A percentile compares a stretch with the other conserved stretches of the same genome.
Conservation (phyloP, 2,329 filamentous ascomycete genomes). For the Pseudogymnoascus sp. region DNA sequence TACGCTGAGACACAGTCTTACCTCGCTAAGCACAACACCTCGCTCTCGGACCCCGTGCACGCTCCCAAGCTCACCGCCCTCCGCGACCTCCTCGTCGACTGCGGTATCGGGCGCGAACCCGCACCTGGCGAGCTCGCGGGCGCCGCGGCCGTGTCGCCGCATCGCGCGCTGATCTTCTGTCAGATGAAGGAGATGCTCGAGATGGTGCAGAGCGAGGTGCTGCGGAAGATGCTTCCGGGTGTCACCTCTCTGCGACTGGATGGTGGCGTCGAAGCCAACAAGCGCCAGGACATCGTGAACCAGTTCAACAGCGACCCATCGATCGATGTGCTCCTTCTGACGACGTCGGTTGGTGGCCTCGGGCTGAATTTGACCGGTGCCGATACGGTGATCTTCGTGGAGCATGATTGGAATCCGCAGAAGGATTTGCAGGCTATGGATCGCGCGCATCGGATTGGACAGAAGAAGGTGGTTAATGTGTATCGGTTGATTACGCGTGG, state of each 20-base stretch:
- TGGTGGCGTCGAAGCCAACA: conserved; percentile 83
- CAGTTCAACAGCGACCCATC: conserved; percentile 97
- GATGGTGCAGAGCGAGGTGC: conserved; percentile 91
- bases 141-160: conserved; percentile 76
- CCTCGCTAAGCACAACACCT: conserved; percentile 70
- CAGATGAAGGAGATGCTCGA: conserved; percentile 99
- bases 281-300: conserved; percentile 96
- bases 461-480: conserved; percentile 99
- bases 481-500: conserved; percentile 94
- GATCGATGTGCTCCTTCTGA: conserved; percentile 88
- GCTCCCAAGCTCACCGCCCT: conserved; percentile 89
- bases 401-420: conserved; percentile 99
- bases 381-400: conserved; percentile 98
- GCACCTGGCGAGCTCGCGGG: conserved; percentile 48
- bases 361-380: conserved; percentile 94
- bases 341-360: conserved; percentile 89
- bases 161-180: conserved; percentile 93
- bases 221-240: conserved; percentile 83
- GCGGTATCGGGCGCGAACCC: conserved; percentile 76
- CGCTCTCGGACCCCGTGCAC: conserved; percentile 76
- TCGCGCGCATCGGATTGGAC: conserved; percentile 92
- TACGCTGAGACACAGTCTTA: conserved; percentile 83
- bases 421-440: conserved; percentile 99
- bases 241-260: conserved; percentile 94
- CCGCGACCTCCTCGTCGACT: conserved; percentile 92